Base-by-base conservation (phyloP, 805 yeast genomes). In the Tetrapisispora phaffii region DNA sequence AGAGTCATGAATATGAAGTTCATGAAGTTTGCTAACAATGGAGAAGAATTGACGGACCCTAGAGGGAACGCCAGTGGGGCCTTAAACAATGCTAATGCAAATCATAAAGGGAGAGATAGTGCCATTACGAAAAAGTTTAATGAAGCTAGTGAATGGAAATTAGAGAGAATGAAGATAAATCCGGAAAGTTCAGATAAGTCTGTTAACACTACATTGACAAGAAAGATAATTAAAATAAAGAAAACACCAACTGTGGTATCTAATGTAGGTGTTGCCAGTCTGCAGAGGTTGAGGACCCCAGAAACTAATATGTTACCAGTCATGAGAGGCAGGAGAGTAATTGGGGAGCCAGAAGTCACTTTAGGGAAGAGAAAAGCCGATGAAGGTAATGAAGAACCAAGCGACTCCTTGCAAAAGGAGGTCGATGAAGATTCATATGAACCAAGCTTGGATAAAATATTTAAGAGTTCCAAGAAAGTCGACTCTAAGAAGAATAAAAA, bases 1-100 rank as follows among this genome's bases (percentile, higher is more conserved):
- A 74, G 87, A 55, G 85, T 86, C 55, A 69, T 82, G 79, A 82
- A 81, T 74, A 86, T 86, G 96, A 86, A 85, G 71, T 80, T 79
- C 68, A 76, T 78, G 80, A 68, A 62, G 39, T 60, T 71, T 28
- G 76, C 74, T 13, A 71, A 65, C 31, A 58, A 60, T 10, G 62
- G 60, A 12, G 58, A 55, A 45, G 56, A 57, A 7, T 36, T 29
- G 2, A n/a, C 35, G 12, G 44, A 41, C 22, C 10, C 22, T 31
- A n/a, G 20, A n/a, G 8, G 8, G 10, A 22, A 7, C 23, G 26
- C 9, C 12, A 22, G 21, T 16, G 7, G 19, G 16, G 15, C 22
- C 16, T 36, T 20, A 4, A 23, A 23, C 12, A 19, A 12, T n/a
- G 10, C n/a, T 23, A 36, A n/a, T 23, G 1, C 22, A 13, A 21